These are phyloP conservation scores for Fusarium proliferatum DNA, from an alignment of 2,329 filamentous ascomycete genomes.

Conservation along the genomic window DNA sequence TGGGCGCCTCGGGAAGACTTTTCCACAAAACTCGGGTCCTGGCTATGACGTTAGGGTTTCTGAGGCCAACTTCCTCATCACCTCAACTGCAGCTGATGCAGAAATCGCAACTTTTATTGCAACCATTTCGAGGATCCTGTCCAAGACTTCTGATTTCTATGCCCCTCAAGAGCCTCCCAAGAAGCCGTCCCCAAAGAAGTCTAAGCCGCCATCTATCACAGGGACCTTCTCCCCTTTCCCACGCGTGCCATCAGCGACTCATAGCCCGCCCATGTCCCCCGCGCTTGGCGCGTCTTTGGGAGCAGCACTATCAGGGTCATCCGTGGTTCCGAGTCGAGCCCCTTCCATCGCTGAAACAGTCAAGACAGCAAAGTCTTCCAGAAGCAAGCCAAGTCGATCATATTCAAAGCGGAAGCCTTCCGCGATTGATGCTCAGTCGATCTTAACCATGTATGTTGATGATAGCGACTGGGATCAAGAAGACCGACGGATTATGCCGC, in stretches of 20 bases:
- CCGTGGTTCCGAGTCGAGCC: slow-evolving; percentile 39
- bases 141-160: slow-evolving; percentile 55
- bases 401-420: slow-evolving; percentile 43
- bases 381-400: slow-evolving; percentile 45
- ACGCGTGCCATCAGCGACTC: slow-evolving; percentile 31
- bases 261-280: slow-evolving; percentile 40
- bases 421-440: slow-evolving; percentile 45
- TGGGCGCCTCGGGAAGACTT: slow-evolving; percentile 30
- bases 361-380: slow-evolving; percentile 45
- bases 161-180: slow-evolving; percentile 50
- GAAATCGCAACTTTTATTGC: slow-evolving; percentile 67
- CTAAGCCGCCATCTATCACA: slow-evolving; percentile 45
- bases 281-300: slow-evolving; percentile 19
- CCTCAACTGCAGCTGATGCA: slow-evolving; percentile 62
- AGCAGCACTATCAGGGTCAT: slow-evolving; percentile 15
- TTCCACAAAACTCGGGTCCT: slow-evolving; percentile 41
- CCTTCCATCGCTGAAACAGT: slow-evolving; percentile 50
- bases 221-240: slow-evolving; percentile 49
- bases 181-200: slow-evolving; percentile 34
- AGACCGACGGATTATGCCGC: slow-evolving; percentile 64
- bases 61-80: slow-evolving; percentile 67
- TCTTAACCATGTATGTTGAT: slow-evolving; percentile 51
- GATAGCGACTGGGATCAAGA: slow-evolving; percentile 60
- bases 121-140: slow-evolving; percentile 59
- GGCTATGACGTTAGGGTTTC: slow-evolving; percentile 54